phyloP scores from a whole-genome alignment of 176 grass and related monocot species.

The Oryza officinalis region DNA sequence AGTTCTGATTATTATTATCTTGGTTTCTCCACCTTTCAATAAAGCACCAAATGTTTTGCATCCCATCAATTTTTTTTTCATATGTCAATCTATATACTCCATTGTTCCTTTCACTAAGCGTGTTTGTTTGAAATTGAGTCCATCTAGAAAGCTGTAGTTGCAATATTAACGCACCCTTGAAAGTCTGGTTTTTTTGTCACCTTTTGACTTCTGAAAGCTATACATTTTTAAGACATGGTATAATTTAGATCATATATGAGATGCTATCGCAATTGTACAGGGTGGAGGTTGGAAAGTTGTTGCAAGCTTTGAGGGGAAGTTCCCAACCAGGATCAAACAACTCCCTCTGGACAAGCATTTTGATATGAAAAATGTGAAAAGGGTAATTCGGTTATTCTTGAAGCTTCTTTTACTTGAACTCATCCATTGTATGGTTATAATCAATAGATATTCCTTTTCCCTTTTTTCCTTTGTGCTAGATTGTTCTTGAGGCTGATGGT shows the following conservation, averaged over 20 bases:
- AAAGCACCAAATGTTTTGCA: background rate
- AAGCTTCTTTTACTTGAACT: background rate
- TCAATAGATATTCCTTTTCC: background rate
- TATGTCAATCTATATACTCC: background rate
- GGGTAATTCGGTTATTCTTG: slow-evolving; percentile 49
- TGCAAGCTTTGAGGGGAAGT: slow-evolving; percentile 82
- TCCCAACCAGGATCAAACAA: slow-evolving; percentile 81
- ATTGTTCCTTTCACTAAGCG: background rate
- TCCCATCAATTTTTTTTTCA: background rate
- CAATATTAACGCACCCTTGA: background rate
- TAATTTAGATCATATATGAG: background rate
- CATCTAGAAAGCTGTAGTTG: background rate
- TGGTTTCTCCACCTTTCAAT: background rate
- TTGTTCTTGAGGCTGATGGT: slow-evolving; percentile 85
- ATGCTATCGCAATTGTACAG: slow-evolving; percentile 37
- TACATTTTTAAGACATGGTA: background rate
- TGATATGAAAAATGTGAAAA: slow-evolving; percentile 96
- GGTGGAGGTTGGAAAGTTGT: slow-evolving; percentile 84
- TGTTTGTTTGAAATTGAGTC: background rate
- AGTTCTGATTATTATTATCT: background rate
- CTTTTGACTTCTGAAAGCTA: background rate
- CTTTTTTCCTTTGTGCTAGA: slow-evolving; percentile 37
- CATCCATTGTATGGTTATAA: slow-evolving; percentile 11
- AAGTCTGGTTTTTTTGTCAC: background rate
- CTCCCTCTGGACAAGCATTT: slow-evolving; percentile 84